Conservation (phyloP, 2,329 filamentous ascomycete species). For the Aspergillus brasiliensis region DNA sequence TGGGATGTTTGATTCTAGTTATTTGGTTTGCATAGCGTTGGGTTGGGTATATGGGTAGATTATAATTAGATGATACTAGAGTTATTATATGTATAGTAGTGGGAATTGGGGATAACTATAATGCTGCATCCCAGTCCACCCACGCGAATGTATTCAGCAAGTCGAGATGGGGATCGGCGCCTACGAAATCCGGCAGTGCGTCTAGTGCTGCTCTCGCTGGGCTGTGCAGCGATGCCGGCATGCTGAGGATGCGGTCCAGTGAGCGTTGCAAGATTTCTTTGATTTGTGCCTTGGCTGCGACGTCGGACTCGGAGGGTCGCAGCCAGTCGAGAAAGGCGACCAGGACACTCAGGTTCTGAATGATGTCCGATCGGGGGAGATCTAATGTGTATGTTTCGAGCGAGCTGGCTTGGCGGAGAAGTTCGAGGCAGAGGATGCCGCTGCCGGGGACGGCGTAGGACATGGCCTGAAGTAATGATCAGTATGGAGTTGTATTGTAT, state of each 20-base stretch:
- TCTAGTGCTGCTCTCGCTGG: neutral
- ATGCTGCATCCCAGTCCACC: slow-evolving; percentile 6
- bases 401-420: slow-evolving; percentile 2
- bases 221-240: neutral
- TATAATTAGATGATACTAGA: neutral
- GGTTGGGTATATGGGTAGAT: neutral
- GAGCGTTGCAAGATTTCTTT: neutral
- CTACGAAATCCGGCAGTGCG: neutral
- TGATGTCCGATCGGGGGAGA: slow-evolving; percentile 5
- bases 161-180: slow-evolving; percentile 3
- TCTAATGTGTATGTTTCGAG: neutral
- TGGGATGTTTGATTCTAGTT: neutral
- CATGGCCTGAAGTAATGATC: neutral
- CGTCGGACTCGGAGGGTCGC: neutral
- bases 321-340: slow-evolving; percentile 9
- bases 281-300: neutral
- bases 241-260: slow-evolving; percentile 7
- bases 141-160: slow-evolving; percentile 3
- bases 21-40: neutral
- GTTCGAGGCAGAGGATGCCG: slow-evolving; percentile 10
- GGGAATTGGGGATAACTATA: neutral
- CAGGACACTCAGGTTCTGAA: slow-evolving; percentile 4
- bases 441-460: slow-evolving; percentile 7
- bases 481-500: neutral
- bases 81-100: neutral